A percentile compares a stretch with the other conserved stretches of the same genome.
phyloP scores from a whole-genome alignment of 2,329 filamentous ascomycete species.

The Endocalyx cinctus region DNA sequence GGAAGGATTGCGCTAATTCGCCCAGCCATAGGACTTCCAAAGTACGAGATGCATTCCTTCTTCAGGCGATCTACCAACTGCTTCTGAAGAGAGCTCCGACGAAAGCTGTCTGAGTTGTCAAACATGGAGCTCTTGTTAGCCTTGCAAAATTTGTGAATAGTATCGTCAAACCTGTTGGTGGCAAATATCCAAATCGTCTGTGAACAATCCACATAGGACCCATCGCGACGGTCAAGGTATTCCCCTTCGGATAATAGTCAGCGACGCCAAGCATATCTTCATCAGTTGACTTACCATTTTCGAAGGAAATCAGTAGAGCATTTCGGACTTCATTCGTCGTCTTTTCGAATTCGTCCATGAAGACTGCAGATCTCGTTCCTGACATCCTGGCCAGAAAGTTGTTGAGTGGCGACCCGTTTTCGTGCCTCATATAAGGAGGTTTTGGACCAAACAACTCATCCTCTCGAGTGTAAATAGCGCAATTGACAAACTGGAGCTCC shows the following conservation, averaged over 20 bases:
- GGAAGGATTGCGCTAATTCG: conserved; percentile 14
- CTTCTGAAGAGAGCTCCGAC: too few species aligned
- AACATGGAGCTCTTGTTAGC: conserved; percentile 6
- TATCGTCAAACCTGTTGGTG: conserved; percentile 37
- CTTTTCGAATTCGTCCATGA: conserved; percentile 50
- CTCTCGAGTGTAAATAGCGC: conserved; percentile 30
- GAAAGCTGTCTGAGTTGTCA: conserved; percentile 6
- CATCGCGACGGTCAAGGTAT: conserved; percentile 35
- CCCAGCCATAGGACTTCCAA: conserved; percentile 11
- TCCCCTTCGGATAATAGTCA: conserved; percentile 15
- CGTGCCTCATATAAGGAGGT: conserved; percentile 26
- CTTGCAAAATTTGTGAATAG: conserved; percentile 35
- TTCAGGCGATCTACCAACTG: conserved; percentile 10
- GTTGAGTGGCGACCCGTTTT: conserved; percentile 38
- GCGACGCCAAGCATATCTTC: not conserved
- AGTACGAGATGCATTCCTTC: conserved; percentile 8
- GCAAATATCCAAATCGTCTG: conserved; percentile 46
- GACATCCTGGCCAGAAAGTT: conserved; percentile 38
- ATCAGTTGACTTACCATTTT: conserved; percentile 30
- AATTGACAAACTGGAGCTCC: conserved; percentile 34
- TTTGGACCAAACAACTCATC: conserved; percentile 39
- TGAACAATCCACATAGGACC: conserved; percentile 31
- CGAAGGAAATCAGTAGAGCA: conserved; percentile 38
- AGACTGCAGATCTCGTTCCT: conserved; percentile 36
- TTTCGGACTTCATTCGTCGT: conserved; percentile 34